Evolutionary conservation across 805 yeast species (phyloP), one percentile per base, ranked within the genome.

Genomic region (Wickerhamomyces strasburgensis): DNA sequence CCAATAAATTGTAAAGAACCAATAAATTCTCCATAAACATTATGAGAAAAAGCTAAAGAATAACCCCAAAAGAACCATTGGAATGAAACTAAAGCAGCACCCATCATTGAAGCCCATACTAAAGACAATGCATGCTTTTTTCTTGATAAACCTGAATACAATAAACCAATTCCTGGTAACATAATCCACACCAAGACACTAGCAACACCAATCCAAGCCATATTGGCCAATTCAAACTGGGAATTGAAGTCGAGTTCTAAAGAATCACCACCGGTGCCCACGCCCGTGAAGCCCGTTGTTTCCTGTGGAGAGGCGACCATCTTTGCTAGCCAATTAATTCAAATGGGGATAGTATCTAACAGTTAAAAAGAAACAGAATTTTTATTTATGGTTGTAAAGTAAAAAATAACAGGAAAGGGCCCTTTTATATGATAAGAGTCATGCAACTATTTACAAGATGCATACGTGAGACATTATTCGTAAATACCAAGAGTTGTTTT

Each of bases 11-110:
- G 73, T 58, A 90, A 68, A 43, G 86, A 75, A 39, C 98, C 98
- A 48, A 87, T 69, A 62, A 88, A 84, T 14, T 67, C 71, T 32
- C 77, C 73, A 32, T 59, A 58, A 13, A 76, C 78, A 40, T 70
- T 65, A 57, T 81, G 85, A 18, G 90, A 72, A 59, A 90, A 90
- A 14, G 87, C 81, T 40, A 93, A 72, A 11, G 97, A 85, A 64
- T 84, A 90, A 45, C 98, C 98, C 96, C 97, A 88, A 69, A 88
- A 89, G 64, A 88, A 93, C 98, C 98, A 90, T 62, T 93, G 96
- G 75, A 93, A 87, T 2, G 84, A 65, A 6, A 88, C 78, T 23
- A 90, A 67, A 49, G 93, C 80, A 15, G 78, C 79, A 15, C 94
- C 87, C 84, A 87, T 88, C 57, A 93, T 66, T 6, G 96, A 81